A percentile compares a stretch with the other conserved stretches of the same genome.
These are phyloP conservation scores for Hondaea fermentalgiana DNA, from an alignment of 108 stramenopile genomes.

Conservation along the genomic window DNA sequence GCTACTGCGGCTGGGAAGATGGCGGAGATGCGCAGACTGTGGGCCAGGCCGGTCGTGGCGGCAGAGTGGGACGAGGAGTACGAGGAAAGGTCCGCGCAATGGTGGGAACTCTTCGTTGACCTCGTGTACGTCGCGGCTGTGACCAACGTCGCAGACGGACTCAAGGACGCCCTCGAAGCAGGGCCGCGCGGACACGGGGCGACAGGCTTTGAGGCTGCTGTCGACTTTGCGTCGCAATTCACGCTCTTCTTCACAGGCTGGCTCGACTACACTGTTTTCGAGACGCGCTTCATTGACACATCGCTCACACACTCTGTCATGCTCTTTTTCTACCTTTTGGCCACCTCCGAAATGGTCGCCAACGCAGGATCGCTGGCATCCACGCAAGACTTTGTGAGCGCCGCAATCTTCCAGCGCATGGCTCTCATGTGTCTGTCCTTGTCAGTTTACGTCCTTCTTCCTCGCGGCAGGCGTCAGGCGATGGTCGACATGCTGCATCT, in stretches of 20 bases:
- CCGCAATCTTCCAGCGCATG: background rate
- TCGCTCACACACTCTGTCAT: background rate
- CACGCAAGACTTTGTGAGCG: background rate
- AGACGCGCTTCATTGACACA: background rate
- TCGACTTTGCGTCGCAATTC: background rate
- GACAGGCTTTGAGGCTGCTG: background rate
- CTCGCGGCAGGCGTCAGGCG: background rate
- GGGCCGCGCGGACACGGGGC: background rate
- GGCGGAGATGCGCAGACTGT: no score
- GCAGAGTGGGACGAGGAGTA: background rate
- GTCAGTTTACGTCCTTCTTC: background rate
- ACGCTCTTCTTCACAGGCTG: background rate
- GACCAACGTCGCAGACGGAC: background rate
- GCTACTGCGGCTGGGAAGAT: no score
- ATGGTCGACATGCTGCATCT: background rate
- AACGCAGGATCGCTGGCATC: background rate
- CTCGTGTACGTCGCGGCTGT: background rate
- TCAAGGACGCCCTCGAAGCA: background rate
- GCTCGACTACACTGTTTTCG: background rate
- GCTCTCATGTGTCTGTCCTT: background rate
- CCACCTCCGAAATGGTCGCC: background rate
- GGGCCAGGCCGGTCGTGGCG: no score
- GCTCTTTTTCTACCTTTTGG: background rate
- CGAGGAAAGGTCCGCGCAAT: background rate
- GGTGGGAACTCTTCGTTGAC: background rate